Percentiles rank a stretch among this genome's conserved stretches.
Conservation (phyloP, 208 protist genomes). For the Crithidia brevicula region DNA sequence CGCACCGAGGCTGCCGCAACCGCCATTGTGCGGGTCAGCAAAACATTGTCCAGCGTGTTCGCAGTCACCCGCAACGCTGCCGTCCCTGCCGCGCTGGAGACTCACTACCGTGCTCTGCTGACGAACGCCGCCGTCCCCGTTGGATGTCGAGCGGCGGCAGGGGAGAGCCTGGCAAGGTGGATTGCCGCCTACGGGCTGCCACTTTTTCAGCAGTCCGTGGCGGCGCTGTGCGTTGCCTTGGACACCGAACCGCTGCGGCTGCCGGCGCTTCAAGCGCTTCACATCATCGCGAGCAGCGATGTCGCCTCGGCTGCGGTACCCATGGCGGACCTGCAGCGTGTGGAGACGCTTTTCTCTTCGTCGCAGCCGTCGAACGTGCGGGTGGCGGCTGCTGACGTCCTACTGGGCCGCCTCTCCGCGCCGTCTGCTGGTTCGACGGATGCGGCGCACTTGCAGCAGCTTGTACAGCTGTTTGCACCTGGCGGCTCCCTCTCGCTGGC, state of each 20-base stretch:
- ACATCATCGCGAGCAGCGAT: conserved; percentile 23
- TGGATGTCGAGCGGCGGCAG: conserved; percentile 24
- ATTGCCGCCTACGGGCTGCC: conserved; percentile 18
- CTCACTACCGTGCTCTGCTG: conserved; percentile 18
- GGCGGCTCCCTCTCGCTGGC: conserved; percentile 26
- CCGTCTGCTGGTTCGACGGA: neutral
- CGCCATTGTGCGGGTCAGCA: conserved; percentile 24
- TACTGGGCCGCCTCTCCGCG: conserved; percentile 17
- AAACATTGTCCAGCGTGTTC: conserved; percentile 25
- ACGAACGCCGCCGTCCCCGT: conserved; percentile 8
- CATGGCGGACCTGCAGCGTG: conserved; percentile 25
- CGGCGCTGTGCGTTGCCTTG: conserved; percentile 20
- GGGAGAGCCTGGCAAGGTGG: conserved; percentile 30
- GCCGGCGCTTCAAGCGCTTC: conserved; percentile 20
- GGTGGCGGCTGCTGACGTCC: conserved; percentile 23
- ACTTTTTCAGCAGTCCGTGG: conserved; percentile 1
- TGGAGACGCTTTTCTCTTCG: conserved; percentile 24
- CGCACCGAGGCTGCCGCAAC: conserved; percentile 2
- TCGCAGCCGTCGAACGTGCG: conserved; percentile 21
- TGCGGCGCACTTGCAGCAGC: conserved; percentile 6
- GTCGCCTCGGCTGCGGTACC: conserved; percentile 20
- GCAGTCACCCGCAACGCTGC: conserved; percentile 11
- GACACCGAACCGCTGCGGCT: conserved; percentile 13
- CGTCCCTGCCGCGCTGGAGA: conserved; percentile 12
- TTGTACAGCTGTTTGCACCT: conserved; percentile 23